Conservation (phyloP, 192 early-diverging fungal species). For the Coemansia sp. region DNA sequence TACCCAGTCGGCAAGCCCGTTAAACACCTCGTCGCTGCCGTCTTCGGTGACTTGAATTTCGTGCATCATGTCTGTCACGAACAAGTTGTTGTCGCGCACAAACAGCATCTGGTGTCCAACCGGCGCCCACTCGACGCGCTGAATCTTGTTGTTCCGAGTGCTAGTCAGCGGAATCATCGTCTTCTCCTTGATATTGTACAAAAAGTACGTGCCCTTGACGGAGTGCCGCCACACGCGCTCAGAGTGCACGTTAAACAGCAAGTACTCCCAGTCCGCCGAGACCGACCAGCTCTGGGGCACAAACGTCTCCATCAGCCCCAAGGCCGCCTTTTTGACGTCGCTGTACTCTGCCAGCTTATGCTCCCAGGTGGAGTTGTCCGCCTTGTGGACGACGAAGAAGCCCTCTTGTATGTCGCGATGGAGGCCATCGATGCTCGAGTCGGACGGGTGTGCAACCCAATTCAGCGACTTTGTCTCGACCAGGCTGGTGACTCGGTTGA, state of each 20-base stretch:
- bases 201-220: constrained; percentile 73
- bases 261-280: constrained; percentile 78
- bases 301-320: constrained; percentile 31
- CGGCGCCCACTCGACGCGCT: constrained; percentile 78
- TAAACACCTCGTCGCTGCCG: constrained; percentile 79
- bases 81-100: constrained; percentile 87
- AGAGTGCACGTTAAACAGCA: constrained; percentile 70
- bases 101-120: constrained; percentile 77
- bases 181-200: constrained; percentile 69
- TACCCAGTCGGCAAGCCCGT: constrained; percentile 97
- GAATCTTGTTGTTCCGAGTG: constrained; percentile 54
- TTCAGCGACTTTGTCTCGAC: constrained; percentile 39
- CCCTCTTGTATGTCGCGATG: constrained; percentile 26
- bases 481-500: constrained; percentile 21
- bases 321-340: constrained; percentile 32
- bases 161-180: constrained; percentile 62
- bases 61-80: constrained; percentile 68
- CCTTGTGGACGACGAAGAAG: constrained; percentile 32
- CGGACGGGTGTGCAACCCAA: constrained; percentile 49
- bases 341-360: constrained; percentile 28
- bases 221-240: constrained; percentile 84
- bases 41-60: constrained; percentile 83
- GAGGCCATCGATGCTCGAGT: constrained; percentile 43
- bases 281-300: constrained; percentile 59
- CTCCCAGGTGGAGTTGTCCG: constrained; percentile 41